phyloP scores from a whole-genome alignment of 306 rosid species.

The Begonia peltatifolia region DNA sequence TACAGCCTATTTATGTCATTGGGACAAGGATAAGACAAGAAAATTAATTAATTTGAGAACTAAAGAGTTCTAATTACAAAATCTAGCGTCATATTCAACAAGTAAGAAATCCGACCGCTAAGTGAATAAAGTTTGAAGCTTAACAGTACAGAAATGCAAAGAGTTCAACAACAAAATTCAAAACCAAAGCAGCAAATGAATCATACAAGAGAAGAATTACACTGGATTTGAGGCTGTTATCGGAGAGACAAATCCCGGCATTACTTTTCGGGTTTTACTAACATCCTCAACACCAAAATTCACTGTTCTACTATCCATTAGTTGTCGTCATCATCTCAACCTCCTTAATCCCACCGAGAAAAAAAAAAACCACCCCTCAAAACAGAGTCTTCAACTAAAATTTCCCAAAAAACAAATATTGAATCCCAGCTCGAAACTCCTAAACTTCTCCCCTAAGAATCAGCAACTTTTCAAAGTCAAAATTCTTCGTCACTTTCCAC shows the following conservation, averaged over 20 bases:
- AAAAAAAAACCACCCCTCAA: slow-evolving; percentile 8
- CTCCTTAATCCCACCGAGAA: slow-evolving; percentile 13
- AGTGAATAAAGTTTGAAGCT: too few species aligned
- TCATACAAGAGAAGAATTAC: slow-evolving; percentile 28
- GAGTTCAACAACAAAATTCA: too few species aligned
- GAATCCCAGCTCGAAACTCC: too few species aligned
- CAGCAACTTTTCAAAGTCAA: slow-evolving; percentile 3
- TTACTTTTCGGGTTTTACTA: slow-evolving; percentile 49
- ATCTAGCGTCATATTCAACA: too few species aligned
- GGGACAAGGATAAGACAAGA: too few species aligned
- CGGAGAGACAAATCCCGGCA: slow-evolving; percentile 82
- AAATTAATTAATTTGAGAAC: too few species aligned
- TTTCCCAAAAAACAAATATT: neutral
- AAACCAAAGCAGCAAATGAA: neutral
- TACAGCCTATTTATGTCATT: too few species aligned
- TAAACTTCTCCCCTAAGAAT: neutral
- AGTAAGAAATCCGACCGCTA: too few species aligned
- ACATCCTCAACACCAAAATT: slow-evolving; percentile 38
- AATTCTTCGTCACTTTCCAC: neutral
- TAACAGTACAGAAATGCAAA: too few species aligned
- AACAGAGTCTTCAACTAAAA: slow-evolving; percentile 3
- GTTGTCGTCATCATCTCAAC: slow-evolving; percentile 17
- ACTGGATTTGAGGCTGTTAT: slow-evolving; percentile 51
- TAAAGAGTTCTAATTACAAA: too few species aligned
- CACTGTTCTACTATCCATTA: slow-evolving; percentile 49